Evolutionary conservation across 1,284 basidiomycete genomes (phyloP).

Genomic region (Schizophyllum commune): DNA sequence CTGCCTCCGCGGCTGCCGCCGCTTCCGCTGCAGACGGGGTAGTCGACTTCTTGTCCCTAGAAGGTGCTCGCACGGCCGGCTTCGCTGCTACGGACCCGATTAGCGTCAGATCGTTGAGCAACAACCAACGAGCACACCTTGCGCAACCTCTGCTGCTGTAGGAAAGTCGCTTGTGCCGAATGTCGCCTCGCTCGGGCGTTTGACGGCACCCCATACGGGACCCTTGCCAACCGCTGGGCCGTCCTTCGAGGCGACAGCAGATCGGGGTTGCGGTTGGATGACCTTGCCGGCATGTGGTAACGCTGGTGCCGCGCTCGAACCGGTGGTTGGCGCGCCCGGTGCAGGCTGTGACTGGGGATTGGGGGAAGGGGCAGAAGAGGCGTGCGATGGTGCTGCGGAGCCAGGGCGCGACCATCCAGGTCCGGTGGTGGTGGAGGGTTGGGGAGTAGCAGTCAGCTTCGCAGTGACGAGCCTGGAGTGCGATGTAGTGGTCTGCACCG

Average conservation of each 20-base stretch:
- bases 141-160: slow-evolving; percentile 86
- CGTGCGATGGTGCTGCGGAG: slow-evolving; percentile 51
- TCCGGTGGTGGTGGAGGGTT: slow-evolving; percentile 45
- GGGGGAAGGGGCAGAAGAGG: slow-evolving; percentile 32
- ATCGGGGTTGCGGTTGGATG: slow-evolving; percentile 60
- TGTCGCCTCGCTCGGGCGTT: slow-evolving; percentile 27
- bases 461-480: slow-evolving; percentile 77
- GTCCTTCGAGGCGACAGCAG: slow-evolving; percentile 36
- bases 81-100: slow-evolving; percentile 23
- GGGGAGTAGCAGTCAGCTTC: slow-evolving; percentile 68
- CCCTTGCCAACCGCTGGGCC: slow-evolving; percentile 25
- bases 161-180: slow-evolving; percentile 66
- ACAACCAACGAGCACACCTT: slow-evolving; percentile 30
- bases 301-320: slow-evolving; percentile 22
- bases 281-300: slow-evolving; percentile 53
- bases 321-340: slow-evolving; percentile 33
- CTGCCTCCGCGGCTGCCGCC: slow-evolving; percentile 55
- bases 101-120: slow-evolving; percentile 7
- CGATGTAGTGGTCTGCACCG: slow-evolving; percentile 42
- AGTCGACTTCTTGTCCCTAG: slow-evolving; percentile 22
- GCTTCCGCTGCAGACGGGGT: slow-evolving; percentile 22
- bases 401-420: slow-evolving; percentile 73
- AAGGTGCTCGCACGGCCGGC: slow-evolving; percentile 19
- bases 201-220: slow-evolving; percentile 60
- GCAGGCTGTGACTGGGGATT: slow-evolving; percentile 34